Base-by-base conservation (phyloP, 805 yeast species). In the Suhomyces sp. region DNA sequence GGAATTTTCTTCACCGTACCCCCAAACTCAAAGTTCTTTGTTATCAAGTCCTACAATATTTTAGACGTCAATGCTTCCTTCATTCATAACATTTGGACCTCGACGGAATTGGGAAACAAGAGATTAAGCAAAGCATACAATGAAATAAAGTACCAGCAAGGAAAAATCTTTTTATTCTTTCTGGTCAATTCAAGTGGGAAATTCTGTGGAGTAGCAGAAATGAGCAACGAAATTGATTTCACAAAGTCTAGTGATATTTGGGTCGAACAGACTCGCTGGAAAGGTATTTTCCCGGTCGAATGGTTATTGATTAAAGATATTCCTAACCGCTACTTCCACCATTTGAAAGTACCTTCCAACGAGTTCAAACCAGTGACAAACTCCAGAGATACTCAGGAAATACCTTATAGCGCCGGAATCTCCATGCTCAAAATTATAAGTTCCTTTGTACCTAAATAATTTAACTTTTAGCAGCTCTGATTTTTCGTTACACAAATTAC, bases 311-410 rank as follows among this genome's bases (percentile, higher is more conserved):
- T 78, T 6, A 78, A 79, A 57, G 83, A 82, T 54, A 70, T 83
- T 5, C 78, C 80, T 43, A 82, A 82, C 58, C 69, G 65, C 39
- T 60, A 60, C 48, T 73, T 84, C 49, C 77, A 76, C 51, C 77
- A 74, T 52, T 67, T 83, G 48, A 64, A 67, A 48, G 69, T 79
- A 6, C 72, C 77, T 3, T 58, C 68, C 24, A 80, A 81, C 57
- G 83, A 77, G 24, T 67, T 68, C 52, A 72, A 75, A 59, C 79
- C 84, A 1, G 82, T 84, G 1, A 79, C 85, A 1, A 75, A 78
- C 56, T 82, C 86, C 17, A 75, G 87, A 57, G 87, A 84, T 58
- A 80, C 86, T 0, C 86, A 83, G 61, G 84, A 80, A 51, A 57
- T 83, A 19, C 83, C 86, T 1, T 68, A 67, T 47, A 73, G 71